Evolutionary conservation across 2,329 filamentous ascomycete genomes (phyloP).

Genomic region (Sarocladium strictum): DNA sequence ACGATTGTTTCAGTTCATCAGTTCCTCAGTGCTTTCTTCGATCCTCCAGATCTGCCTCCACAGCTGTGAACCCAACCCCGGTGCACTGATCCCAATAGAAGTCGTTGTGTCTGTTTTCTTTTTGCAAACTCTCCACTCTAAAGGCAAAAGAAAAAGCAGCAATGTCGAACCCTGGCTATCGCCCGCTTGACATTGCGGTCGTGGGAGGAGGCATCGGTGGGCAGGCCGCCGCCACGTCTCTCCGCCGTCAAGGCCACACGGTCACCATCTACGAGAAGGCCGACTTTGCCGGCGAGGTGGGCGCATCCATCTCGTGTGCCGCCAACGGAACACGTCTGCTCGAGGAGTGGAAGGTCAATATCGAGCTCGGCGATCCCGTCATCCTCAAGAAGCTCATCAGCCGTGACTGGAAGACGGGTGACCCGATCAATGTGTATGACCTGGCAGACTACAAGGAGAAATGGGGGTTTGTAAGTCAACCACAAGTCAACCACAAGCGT

Average conservation of each 20-base stretch:
- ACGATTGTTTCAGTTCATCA: not conserved
- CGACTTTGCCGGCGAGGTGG: conserved; percentile 57
- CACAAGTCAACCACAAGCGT: too few relatives aligned
- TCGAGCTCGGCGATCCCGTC: conserved; percentile 43
- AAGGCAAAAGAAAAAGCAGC: conserved; percentile 13
- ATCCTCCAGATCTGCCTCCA: too few relatives aligned
- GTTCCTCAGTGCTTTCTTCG: not conserved
- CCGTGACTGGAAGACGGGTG: conserved; percentile 56
- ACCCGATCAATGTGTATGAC: conserved; percentile 50
- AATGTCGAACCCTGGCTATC: not conserved
- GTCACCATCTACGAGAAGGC: conserved; percentile 43
- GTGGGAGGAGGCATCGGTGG: not conserved
- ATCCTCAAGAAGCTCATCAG: conserved; percentile 53
- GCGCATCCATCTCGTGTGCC: conserved; percentile 55
- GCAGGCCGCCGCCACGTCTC: not conserved
- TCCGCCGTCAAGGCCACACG: not conserved
- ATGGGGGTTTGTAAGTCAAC: conserved; percentile 35
- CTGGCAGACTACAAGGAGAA: conserved; percentile 51
- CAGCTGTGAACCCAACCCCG: too few relatives aligned
- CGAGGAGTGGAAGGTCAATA: conserved; percentile 50
- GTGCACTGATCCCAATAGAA: too few relatives aligned
- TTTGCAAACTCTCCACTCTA: not conserved
- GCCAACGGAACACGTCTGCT: conserved; percentile 60
- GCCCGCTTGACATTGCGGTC: not conserved
- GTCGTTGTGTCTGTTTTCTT: too few relatives aligned